phyloP scores from a whole-genome alignment of 495 filamentous ascomycete species.

The Aspergillus biplanus region DNA sequence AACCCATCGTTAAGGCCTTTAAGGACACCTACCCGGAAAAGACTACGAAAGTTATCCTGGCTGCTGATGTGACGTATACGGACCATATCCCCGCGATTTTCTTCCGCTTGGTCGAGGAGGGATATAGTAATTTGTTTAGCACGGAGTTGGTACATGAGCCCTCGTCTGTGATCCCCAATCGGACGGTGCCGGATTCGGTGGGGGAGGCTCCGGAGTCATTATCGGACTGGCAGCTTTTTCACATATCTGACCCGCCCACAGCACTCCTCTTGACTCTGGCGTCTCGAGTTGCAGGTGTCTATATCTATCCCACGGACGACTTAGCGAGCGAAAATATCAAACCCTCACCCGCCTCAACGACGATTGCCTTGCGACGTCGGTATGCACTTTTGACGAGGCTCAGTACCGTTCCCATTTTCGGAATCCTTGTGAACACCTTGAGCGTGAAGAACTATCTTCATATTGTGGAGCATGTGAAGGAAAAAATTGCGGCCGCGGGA shows the following conservation, averaged over 20 bases:
- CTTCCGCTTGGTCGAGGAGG: conserved; percentile 53
- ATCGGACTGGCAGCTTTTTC: conserved; percentile 78
- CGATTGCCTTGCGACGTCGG: conserved; percentile 71
- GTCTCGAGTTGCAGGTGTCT: conserved; percentile 74
- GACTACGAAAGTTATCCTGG: conserved; percentile 69
- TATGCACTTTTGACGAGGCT: conserved; percentile 86
- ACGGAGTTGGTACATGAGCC: conserved; percentile 80
- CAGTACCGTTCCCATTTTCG: conserved; percentile 79
- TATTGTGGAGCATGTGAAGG: conserved; percentile 71
- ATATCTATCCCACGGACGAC: conserved; percentile 72
- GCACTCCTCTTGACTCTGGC: conserved; percentile 85
- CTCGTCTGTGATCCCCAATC: conserved; percentile 82
- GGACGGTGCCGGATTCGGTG: conserved; percentile 60
- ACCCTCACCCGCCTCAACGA: conserved; percentile 53
- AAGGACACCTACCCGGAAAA: conserved; percentile 66
- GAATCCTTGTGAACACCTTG: conserved; percentile 93
- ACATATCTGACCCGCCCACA: conserved; percentile 83
- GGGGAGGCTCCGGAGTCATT: conserved; percentile 54
- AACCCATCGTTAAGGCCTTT: conserved; percentile 63
- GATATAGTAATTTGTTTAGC: conserved; percentile 70
- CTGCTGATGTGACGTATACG: conserved; percentile 88
- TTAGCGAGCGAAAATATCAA: conserved; percentile 36
- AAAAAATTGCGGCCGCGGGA: conserved; percentile 70
- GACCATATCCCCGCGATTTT: conserved; percentile 64
- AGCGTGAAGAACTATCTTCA: conserved; percentile 87